Evolutionary conservation across 805 yeast genomes (phyloP).

Genomic region (Candida easanensis): DNA sequence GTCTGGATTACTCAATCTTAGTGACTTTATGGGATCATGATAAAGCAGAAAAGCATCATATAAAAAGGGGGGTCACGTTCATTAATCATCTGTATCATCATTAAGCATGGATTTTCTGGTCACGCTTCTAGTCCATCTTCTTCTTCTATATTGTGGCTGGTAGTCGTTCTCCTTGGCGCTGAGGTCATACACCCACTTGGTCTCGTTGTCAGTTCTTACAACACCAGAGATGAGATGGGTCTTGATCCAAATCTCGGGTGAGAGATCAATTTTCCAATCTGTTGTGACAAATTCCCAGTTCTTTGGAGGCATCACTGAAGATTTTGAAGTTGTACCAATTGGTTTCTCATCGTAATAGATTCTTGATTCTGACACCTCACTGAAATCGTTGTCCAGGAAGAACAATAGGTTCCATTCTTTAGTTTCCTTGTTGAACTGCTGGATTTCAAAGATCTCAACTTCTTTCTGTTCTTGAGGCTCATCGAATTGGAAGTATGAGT

Average conservation of each 20-base stretch:
- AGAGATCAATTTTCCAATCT: conserved; percentile 64
- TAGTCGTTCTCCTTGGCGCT: conserved; percentile 25
- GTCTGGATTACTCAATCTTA: conserved; percentile 40
- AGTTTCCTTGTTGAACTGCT: conserved; percentile 43
- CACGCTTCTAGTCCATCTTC: conserved; percentile 61
- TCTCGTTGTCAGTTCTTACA: conserved; percentile 64
- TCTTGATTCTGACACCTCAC: conserved; percentile 44
- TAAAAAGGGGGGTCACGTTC: not conserved
- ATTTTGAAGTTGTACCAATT: conserved; percentile 1
- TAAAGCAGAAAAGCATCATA: not conserved
- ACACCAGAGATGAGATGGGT: conserved; percentile 45
- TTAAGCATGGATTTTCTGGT: conserved; percentile 20
- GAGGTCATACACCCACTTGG: conserved; percentile 83
- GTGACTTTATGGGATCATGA: conserved; percentile 43
- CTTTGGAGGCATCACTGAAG: conserved; percentile 49
- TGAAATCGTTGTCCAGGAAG: conserved; percentile 51
- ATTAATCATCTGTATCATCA: no score
- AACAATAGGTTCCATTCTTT: conserved; percentile 67
- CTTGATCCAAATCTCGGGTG: conserved; percentile 63
- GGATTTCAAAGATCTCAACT: conserved; percentile 70
- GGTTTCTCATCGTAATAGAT: conserved; percentile 2
- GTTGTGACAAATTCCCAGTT: conserved; percentile 51
- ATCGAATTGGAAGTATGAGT: conserved; percentile 35
- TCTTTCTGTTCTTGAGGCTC: conserved; percentile 45
- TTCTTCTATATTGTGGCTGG: conserved; percentile 46